Base-by-base conservation (phyloP, 225 moss, liverwort and hornwort genomes). In the Neckera pumila region DNA sequence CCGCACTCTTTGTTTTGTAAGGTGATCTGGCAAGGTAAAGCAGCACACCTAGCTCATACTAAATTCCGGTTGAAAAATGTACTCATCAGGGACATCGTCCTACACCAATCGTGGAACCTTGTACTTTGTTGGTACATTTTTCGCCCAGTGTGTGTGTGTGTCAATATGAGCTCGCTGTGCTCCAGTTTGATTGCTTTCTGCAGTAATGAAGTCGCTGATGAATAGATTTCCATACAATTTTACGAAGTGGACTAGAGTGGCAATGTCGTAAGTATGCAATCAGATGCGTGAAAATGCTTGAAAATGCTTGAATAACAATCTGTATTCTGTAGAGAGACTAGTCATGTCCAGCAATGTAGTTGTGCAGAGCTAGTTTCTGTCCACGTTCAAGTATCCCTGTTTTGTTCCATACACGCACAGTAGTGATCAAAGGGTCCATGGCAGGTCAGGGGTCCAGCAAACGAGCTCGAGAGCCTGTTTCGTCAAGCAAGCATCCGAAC, bases 361-460 rank as follows among this genome's bases (percentile, higher is more conserved):
- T 49, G 26, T 43, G 54, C 34, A 45, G 87, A 80, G 10, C 45
- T 79, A 31, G 78, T 54, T 74, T 84, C 72, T 75, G 57, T 87
- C 34, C 74, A 74, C 19, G 36, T 84, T 53, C 20, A 58, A 58
- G 25, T 73, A 38, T 76, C 49, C 19, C 20, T 45, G 19, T 75
- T 62, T 65, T 60, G 47, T 65, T 61, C 51, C 57, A 54, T 51
- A 56, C 51, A 60, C 61, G 57, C n/a, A 81, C 77, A 85, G 86
- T 86, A 67, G 71, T 89, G 80, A 86, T 91, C 60, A 61, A 76
- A 66, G 62, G 49, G 84, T 86, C 38, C 30, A 67, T 84, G 84
- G 89, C 90, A 90, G 92, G 84, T 84, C 88, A 92, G 59, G 86
- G 86, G 23, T 87, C 92, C 63, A 92, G 70, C 88, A 92, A 92